Conservation (phyloP, 345 rosid genomes). For the Dimocarpus longan region DNA sequence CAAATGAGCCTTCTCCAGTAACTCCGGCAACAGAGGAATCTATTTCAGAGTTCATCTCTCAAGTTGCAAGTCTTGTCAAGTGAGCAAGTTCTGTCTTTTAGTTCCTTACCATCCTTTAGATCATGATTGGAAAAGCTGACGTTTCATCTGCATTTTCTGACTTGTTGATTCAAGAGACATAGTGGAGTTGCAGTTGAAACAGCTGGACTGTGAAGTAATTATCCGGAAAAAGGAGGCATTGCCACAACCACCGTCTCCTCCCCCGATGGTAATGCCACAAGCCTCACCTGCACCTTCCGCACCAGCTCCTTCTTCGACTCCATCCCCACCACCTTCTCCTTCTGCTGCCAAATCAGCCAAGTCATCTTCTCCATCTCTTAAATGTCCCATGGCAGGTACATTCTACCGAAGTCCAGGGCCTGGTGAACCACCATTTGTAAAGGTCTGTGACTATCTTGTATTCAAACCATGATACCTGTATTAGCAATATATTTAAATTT, state of each 20-base stretch:
- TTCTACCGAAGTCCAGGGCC: slow-evolving; percentile 82
- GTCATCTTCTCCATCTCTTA: slow-evolving; percentile 70
- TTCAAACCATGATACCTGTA: slow-evolving; percentile 3
- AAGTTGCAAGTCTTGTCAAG: slow-evolving; percentile 86
- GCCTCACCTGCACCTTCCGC: slow-evolving; percentile 44
- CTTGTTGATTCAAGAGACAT: slow-evolving; percentile 93
- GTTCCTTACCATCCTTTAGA: slow-evolving; percentile 5
- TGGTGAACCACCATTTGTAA: slow-evolving; percentile 77
- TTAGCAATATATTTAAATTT: slow-evolving; percentile 1
- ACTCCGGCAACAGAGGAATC: slow-evolving; percentile 61
- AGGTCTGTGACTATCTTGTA: slow-evolving; percentile 45
- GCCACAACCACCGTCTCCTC: slow-evolving; percentile 56
- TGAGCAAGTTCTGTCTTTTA: slow-evolving; percentile 33
- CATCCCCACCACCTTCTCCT: slow-evolving; percentile 48
- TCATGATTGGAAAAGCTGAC: not conserved
- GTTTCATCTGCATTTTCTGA: slow-evolving; percentile 44
- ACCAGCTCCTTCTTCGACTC: slow-evolving; percentile 32
- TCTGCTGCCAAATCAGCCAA: slow-evolving; percentile 50
- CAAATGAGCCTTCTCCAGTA: slow-evolving; percentile 44
- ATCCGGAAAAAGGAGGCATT: slow-evolving; percentile 92
- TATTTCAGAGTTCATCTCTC: slow-evolving; percentile 69
- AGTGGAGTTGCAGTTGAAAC: slow-evolving; percentile 83
- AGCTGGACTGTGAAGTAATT: slow-evolving; percentile 71
- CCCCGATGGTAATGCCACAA: slow-evolving; percentile 42
- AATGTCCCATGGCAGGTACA: slow-evolving; percentile 93